These are phyloP conservation scores for Colletotrichum sp. DNA, from an alignment of 2,329 filamentous ascomycete genomes.

Conservation along the genomic window DNA sequence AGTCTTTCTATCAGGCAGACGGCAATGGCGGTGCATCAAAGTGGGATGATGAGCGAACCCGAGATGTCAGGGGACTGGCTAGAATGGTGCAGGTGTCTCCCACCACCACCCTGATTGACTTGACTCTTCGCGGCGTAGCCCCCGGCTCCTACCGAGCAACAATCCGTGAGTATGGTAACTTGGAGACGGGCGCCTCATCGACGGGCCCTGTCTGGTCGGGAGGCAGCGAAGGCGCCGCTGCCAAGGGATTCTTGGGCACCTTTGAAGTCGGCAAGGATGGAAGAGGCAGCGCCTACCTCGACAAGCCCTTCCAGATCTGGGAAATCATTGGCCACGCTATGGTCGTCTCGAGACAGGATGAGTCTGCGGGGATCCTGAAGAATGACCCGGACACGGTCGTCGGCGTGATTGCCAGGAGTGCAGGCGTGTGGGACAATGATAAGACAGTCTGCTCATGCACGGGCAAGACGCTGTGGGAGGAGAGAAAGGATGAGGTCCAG, in stretches of 20 bases:
- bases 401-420: slow-evolving; percentile 92
- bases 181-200: slow-evolving; percentile 81
- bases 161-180: slow-evolving; percentile 85
- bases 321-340: slow-evolving; percentile 95
- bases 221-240: slow-evolving; percentile 44
- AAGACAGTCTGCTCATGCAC: slow-evolving; percentile 98
- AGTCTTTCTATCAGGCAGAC: slow-evolving; percentile 69
- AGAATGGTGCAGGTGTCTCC: slow-evolving; percentile 92
- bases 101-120: slow-evolving; percentile 81
- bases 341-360: slow-evolving; percentile 75
- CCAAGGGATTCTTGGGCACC: slow-evolving; percentile 68
- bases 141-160: slow-evolving; percentile 85
- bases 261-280: slow-evolving; percentile 79
- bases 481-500: slow-evolving; percentile 85
- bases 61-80: slow-evolving; percentile 81
- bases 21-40: slow-evolving; percentile 42
- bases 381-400: slow-evolving; percentile 88
- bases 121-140: slow-evolving; percentile 82
- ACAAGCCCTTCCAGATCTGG: slow-evolving; percentile 87
- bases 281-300: slow-evolving; percentile 79
- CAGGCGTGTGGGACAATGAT: slow-evolving; percentile 98
- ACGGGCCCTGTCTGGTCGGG: slow-evolving; percentile 82
- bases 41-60: slow-evolving; percentile 39
- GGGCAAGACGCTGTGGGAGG: slow-evolving; percentile 98
- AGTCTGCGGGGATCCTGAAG: slow-evolving; percentile 56